phyloP scores from a whole-genome alignment of 164 flowering plant species.

The Magnolia sinica region DNA sequence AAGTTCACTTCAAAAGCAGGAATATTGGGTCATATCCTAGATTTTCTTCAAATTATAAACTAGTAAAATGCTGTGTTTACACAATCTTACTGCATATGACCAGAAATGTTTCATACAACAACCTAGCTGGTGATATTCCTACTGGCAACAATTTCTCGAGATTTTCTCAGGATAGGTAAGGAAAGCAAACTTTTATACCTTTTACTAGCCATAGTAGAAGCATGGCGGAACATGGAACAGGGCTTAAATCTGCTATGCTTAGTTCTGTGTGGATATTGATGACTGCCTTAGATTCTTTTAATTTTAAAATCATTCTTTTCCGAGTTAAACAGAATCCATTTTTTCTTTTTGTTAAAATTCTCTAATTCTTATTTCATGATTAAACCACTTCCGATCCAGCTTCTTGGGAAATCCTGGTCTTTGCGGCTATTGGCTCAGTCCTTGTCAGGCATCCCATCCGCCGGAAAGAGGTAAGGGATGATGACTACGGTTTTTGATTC shows the following conservation, averaged over 20 bases:
- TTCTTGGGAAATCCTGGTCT: slow-evolving; percentile 81
- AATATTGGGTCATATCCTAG: background rate
- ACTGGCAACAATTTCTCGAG: slow-evolving; percentile 79
- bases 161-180: slow-evolving; percentile 72
- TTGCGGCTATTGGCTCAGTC: slow-evolving; percentile 73
- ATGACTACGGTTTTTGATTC: too few relatives aligned
- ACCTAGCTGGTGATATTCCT: slow-evolving; percentile 74
- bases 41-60: background rate
- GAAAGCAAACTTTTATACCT: background rate
- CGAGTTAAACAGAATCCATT: background rate
- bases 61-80: background rate
- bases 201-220: too few relatives aligned
- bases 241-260: background rate
- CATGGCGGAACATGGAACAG: too few relatives aligned
- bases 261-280: background rate
- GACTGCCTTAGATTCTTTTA: background rate
- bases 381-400: slow-evolving; percentile 32
- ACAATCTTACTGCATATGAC: background rate
- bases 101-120: slow-evolving; percentile 91
- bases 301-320: background rate
- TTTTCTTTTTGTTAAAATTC: background rate
- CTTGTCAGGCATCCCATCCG: slow-evolving; percentile 55
- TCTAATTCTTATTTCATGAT: background rate
- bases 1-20: slow-evolving; percentile 18
- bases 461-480: slow-evolving; percentile 55